phyloP scores from a whole-genome alignment of 768 basidiomycete species.

The Cystofilobasidium macerans region DNA sequence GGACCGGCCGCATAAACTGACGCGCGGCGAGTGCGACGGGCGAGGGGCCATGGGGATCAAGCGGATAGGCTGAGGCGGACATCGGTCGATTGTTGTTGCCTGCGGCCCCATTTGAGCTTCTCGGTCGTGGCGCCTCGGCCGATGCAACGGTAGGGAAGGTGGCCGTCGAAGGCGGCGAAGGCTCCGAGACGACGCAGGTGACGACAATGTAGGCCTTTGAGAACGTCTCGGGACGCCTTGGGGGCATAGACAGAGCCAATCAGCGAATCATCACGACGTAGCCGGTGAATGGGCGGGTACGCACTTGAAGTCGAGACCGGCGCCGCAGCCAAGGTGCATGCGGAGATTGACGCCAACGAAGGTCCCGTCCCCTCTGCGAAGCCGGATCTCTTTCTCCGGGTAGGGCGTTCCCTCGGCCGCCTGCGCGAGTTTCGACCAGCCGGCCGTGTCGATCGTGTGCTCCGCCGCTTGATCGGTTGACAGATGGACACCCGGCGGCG shows the following conservation, averaged over 20 bases:
- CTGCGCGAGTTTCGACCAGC: neutral
- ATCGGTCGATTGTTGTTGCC: neutral
- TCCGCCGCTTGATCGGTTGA: neutral
- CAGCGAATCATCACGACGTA: neutral
- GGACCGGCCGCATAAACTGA: neutral
- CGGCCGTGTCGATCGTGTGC: neutral
- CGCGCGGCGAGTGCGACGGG: no score
- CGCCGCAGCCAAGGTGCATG: neutral
- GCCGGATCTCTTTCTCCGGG: neutral
- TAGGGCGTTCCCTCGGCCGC: neutral
- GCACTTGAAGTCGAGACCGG: neutral
- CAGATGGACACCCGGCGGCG: constrained; percentile 2
- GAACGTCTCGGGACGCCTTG: neutral
- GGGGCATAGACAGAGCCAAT: neutral
- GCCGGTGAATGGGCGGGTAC: neutral
- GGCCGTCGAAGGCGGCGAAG: neutral
- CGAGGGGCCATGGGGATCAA: no score
- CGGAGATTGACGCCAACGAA: neutral
- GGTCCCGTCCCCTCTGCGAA: neutral
- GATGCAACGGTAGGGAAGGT: neutral
- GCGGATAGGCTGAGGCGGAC: neutral
- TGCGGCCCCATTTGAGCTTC: no score
- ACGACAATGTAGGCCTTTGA: constrained; percentile 6
- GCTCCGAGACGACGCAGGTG: neutral
- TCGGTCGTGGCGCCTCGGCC: neutral